Percentiles rank a stretch among this genome's conserved stretches.
Conservation (phyloP, 2,329 filamentous ascomycete genomes). For the Lasiodiplodia gonubiensis region DNA sequence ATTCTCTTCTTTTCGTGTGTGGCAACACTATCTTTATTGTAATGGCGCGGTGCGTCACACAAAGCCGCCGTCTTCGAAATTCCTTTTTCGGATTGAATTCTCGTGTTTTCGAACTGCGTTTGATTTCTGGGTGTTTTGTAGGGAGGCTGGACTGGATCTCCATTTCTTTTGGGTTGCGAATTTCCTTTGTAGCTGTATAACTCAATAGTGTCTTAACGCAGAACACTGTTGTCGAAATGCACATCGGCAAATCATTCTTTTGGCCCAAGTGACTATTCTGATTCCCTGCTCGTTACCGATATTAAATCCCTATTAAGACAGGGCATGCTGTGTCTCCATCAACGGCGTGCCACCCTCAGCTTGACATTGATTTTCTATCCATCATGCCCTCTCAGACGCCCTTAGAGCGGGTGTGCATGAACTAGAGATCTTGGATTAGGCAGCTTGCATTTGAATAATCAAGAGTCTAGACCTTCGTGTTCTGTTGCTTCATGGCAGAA, state of each 20-base stretch:
- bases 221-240: constrained; percentile 18
- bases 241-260: background rate
- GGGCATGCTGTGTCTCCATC: background rate
- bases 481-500: background rate
- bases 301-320: background rate
- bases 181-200: constrained; percentile 27
- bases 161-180: constrained; percentile 4
- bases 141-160: constrained; percentile 18
- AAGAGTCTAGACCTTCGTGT: background rate
- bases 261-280: background rate
- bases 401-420: constrained; percentile 2
- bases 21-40: constrained; percentile 12
- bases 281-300: background rate
- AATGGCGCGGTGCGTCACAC: constrained; percentile 21
- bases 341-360: background rate
- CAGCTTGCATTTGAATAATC: background rate
- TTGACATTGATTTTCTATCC: no score
- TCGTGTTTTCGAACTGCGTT: constrained; percentile 1
- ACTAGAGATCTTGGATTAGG: background rate
- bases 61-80: background rate
- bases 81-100: constrained; percentile 8
- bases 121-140: constrained; percentile 18
- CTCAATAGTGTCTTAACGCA: constrained; percentile 23
- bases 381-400: no score
- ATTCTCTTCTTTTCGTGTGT: background rate